A percentile compares a stretch with the other conserved stretches of the same genome.
phyloP scores from a whole-genome alignment of 345 rosid genomes.

The Streptanthus diversifolius region DNA sequence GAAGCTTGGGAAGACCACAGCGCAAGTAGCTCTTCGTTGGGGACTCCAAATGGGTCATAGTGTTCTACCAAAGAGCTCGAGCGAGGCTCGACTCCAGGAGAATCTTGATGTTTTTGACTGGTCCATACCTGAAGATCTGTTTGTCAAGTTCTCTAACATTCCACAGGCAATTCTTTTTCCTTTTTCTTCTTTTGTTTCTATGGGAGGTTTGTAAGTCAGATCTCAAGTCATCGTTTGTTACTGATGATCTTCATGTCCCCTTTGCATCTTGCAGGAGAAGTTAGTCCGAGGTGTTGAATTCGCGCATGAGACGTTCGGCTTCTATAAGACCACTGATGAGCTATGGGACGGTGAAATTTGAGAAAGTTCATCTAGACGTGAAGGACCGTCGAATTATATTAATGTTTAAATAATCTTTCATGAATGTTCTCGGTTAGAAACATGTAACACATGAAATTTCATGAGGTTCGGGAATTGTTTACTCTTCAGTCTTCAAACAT shows the following conservation, averaged over 20 bases:
- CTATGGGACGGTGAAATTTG: slow-evolving; percentile 52
- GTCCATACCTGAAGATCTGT: slow-evolving; percentile 43
- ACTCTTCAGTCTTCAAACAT: background rate
- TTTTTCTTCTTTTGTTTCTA: background rate
- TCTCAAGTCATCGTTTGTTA: background rate
- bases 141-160: slow-evolving; percentile 42
- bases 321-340: slow-evolving; percentile 44
- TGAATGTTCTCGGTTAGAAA: background rate
- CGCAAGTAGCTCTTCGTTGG: slow-evolving; percentile 67
- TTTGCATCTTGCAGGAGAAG: slow-evolving; percentile 41
- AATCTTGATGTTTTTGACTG: slow-evolving; percentile 48
- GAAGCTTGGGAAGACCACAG: slow-evolving; percentile 47
- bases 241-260: background rate
- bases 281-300: slow-evolving; percentile 32
- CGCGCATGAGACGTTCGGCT: slow-evolving; percentile 36
- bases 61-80: slow-evolving; percentile 61
- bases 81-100: slow-evolving; percentile 41
- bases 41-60: slow-evolving; percentile 64
- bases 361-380: background rate
- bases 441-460: background rate
- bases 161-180: slow-evolving; percentile 46
- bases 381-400: background rate
- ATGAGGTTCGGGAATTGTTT: background rate
- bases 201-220: background rate
- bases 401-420: background rate